phyloP scores from a whole-genome alignment of 2,329 filamentous ascomycete species.

The Aspergillus glaucus region DNA sequence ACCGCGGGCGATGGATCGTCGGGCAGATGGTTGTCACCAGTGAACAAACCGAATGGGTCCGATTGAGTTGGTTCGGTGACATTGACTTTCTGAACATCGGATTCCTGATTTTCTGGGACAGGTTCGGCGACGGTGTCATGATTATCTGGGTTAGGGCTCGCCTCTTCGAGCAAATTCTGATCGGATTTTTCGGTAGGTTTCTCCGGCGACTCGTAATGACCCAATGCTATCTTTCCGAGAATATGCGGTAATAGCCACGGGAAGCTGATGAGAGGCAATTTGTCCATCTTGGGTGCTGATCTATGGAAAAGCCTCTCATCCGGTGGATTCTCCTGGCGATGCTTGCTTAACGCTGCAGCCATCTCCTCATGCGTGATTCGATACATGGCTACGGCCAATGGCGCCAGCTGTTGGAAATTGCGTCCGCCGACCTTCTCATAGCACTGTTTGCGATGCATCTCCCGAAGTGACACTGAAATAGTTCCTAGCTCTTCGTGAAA shows the following conservation, averaged over 20 bases:
- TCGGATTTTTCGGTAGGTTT: neutral
- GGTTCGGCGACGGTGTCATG: neutral
- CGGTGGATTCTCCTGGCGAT: constrained; percentile 20
- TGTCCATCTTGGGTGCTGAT: constrained; percentile 14
- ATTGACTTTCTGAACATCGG: neutral
- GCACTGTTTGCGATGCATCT: constrained; percentile 62
- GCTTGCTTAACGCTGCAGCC: constrained; percentile 51
- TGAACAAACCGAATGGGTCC: neutral
- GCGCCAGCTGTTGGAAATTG: constrained; percentile 55
- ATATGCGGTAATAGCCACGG: constrained; percentile 82
- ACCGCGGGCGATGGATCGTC: neutral
- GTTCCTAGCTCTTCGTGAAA: constrained; percentile 74
- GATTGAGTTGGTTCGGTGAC: neutral
- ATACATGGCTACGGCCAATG: constrained; percentile 84
- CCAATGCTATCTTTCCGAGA: constrained; percentile 61
- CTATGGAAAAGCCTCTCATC: constrained; percentile 8
- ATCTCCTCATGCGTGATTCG: constrained; percentile 69
- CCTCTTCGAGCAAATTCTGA: neutral
- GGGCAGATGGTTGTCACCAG: neutral
- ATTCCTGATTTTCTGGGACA: too few relatives aligned
- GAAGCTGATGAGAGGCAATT: constrained; percentile 82
- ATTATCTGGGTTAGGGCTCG: constrained; percentile 2
- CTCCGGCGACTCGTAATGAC: constrained; percentile 22
- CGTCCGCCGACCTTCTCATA: constrained; percentile 57
- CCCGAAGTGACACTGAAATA: constrained; percentile 60